phyloP scores from a whole-genome alignment of 2,329 filamentous ascomycete species.

The Hymenoscyphus albidus region DNA sequence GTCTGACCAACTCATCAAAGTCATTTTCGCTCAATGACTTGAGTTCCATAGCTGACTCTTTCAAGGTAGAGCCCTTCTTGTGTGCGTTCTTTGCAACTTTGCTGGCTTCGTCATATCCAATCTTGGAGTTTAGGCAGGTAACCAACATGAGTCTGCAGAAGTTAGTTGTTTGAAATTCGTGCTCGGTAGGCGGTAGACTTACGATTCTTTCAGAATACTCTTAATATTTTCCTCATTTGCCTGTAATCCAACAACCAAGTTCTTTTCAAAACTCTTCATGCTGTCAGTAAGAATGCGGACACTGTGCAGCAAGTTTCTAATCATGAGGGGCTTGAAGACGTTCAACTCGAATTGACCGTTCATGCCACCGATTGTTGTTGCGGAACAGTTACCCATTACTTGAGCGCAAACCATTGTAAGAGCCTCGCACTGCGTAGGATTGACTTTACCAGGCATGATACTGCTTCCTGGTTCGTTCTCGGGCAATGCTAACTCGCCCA shows the following conservation, averaged over 20 bases:
- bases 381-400: slow-evolving; percentile 96
- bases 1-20: slow-evolving; percentile 84
- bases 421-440: slow-evolving; percentile 96
- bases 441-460: slow-evolving; percentile 99
- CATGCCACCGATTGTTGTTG: slow-evolving; percentile 89
- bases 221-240: slow-evolving; percentile 92
- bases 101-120: slow-evolving; percentile 95
- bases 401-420: slow-evolving; percentile 97
- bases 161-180: slow-evolving; percentile 25
- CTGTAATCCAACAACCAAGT: slow-evolving; percentile 81
- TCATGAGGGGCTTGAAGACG: slow-evolving; percentile 97
- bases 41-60: slow-evolving; percentile 90
- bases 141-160: slow-evolving; percentile 85
- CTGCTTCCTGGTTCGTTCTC: slow-evolving; percentile 98
- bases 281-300: slow-evolving; percentile 81
- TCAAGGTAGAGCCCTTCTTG: slow-evolving; percentile 94
- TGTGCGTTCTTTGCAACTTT: slow-evolving; percentile 98
- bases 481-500: slow-evolving; percentile 87
- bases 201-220: slow-evolving; percentile 91
- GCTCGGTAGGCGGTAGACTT: slow-evolving; percentile 38
- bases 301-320: slow-evolving; percentile 92
- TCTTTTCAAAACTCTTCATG: slow-evolving; percentile 93
- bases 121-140: slow-evolving; percentile 95
- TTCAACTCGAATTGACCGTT: slow-evolving; percentile 99
- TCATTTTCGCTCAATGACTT: slow-evolving; percentile 83